Base-by-base conservation (phyloP, 305 asterid species). In the Solanum aculeatissimum region DNA sequence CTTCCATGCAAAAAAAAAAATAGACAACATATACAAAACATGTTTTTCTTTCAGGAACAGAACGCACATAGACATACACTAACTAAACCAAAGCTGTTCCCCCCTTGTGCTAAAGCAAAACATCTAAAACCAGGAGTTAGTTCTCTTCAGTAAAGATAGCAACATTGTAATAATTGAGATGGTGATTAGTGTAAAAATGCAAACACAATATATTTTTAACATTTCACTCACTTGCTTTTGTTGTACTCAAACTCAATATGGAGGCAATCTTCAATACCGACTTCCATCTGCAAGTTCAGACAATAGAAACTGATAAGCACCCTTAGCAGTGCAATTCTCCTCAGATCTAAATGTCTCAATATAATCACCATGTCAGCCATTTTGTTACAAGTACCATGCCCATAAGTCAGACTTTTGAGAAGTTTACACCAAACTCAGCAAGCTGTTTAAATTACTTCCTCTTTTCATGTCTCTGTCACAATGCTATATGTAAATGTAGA, bases 171-270 rank as follows among this genome's bases (percentile, higher is more conserved):
- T 6, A 78, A 54, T 19, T 29, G 68, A 78, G 62, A 77, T 25
- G 19, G 68, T 53, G 83, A 7, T 7, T 42, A 35, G 68, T 35
- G 65, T 49, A n/a, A 79, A 42, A 27, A 32, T 72, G 60, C 55
- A 74, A 25, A 80, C 65, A 49, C 70, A 54, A 6, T 6, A 47
- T 25, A 45, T 47, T 42, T 75, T 84, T 60, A 42, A 54, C 35
- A 11, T 2, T 81, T 68, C 80, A 89, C 98, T 86, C 89, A 95
- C 98, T 97, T 97, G 98, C 97, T 93, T 92, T 94, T 95, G 83
- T 95, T 95, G 94, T 97, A 97, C 91, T 95, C 98, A 74, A 97
- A 97, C 92, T 97, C 99, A 49, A 97, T 97, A 85, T 97, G 99
- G 85, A 97, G 99, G 90, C 99, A 97, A 91, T 95, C 99, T 86